Base-by-base conservation (phyloP, 352 stramenopile species). In the Phytophthora cactorum region DNA sequence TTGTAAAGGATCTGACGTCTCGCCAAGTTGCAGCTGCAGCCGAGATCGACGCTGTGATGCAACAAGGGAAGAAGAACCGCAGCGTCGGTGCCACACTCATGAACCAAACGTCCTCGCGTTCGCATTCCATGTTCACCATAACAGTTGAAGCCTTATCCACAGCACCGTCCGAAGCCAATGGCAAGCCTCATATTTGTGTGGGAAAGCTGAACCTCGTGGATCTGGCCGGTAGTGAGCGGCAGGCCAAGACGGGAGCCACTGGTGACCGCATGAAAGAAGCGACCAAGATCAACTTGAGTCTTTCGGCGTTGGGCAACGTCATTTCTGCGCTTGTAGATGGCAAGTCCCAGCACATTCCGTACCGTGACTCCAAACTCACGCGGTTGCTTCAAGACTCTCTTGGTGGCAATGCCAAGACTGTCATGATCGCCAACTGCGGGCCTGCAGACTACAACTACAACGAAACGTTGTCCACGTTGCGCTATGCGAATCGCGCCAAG, bases 391-490 rank as follows among this genome's bases (percentile, higher is more conserved):
- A 93, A 56, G 91, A 97, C 51, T 97, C 84, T 4, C 80, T 99
- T 4, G 97, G 96, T 52, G 97, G 97, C 27, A 99, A 99, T 66
- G 97, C 96, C 0, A 97, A 98, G 76, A 99, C 96, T 5, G 93
- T 98, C 47, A 99, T 99, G 96, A 97, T 98, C 56, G 97, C 96
- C n/a, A 98, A 98, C 78, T 97, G 90, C 57, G 96, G 96, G 10
- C 96, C 96, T 1, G 96, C 96, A 1, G 95, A 98, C 79, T 99
- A 98, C 75, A 99, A 99, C 71, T 98, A 98, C 70, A 97, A 99
- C 62, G 82, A 90, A 72, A 98, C 92, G 15, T 58, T 98, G 25
- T 97, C 87, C 28, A 98, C 96, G n/a, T 64, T 98, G 31, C 89
- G 93, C 25, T 98, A 98, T 67, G 96, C 94, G 3, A 97, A 98